Base-by-base conservation (phyloP, 2,329 filamentous ascomycete species). In the Beauveria sp. region DNA sequence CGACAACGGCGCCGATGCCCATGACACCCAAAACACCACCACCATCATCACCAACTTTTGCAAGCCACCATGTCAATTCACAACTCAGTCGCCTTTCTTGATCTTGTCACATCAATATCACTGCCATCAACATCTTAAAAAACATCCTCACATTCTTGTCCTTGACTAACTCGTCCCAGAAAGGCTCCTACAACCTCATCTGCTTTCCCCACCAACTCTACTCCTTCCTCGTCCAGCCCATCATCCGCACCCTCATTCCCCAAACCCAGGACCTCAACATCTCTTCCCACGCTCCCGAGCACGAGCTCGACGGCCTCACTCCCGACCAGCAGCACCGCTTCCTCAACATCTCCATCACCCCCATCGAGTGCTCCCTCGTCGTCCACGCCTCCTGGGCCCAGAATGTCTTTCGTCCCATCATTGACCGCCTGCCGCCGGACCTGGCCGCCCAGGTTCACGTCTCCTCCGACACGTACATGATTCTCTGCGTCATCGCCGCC, bases 341-440 rank as follows among this genome's bases (percentile, higher is more conserved):
- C 74, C 83, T 97, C 72, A 98, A 98, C 73, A 86, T 99, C 67
- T 96, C 91, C 65, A 84, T 98, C 69, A 98, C 93, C 0, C 91
- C 92, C 0, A 84, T 96, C 60, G 95, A 97, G 74, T 96, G 91
- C 76, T 96, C 92, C 4, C 83, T 99, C 58, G 91, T 96, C 59
- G 98, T 93, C 71, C 89, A 93, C 64, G 85, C 85, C 63, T 80
- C 84, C 47, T 88, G 91, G 76, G 89, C 90, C 7, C 79, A 85
- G 52, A 82, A 85, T 60, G 83, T 96, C 62, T 96, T 98, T 68
- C 78, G 84, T 58, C 91, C 92, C 0, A 78, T 87, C 59, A 83
- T 93, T 62, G 76, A 82, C 56, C 76, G 78, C 4, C 81, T 96
- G 10, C 81, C 86, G n/a, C 72, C 73, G 47, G 77, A 81, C n/a